Evolutionary conservation across 495 filamentous ascomycete genomes (phyloP), one percentile per base, ranked within the genome.

Genomic region (Aspergillus asperescens): DNA sequence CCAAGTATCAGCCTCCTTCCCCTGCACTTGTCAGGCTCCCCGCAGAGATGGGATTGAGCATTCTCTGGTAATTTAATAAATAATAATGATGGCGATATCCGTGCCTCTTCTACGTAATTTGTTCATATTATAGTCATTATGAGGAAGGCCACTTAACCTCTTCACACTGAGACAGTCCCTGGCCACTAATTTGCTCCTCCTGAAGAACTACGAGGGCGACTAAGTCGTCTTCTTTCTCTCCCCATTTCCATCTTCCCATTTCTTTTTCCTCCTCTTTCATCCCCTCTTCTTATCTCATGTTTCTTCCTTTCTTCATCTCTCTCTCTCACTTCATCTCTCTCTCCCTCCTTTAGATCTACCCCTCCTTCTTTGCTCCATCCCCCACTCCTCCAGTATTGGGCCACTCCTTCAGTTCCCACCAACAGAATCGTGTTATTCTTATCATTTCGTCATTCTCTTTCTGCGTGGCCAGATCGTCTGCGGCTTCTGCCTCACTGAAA

Each of bases 381-480:
- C 65, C 62, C 65, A 55, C 60, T 57, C 60, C 52, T 63, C 64
- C 35, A 63, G 39, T 52, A 56, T 35, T 54, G 59, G 75, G 50
- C 73, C 71, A 62, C 66, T 71, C 69, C 71, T 74, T 73, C 62
- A 59, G 15, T 55, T 58, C 57, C 58, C 53, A 62, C 64, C 67
- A 58, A 57, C 61, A 54, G 59, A 59, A 57, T 55, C 57, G 53
- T 62, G 48, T 58, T 60, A 51, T 57, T 60, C 54, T 62, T 57
- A 61, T 55, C 47, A 43, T 50, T 61, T 56, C 66, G 68, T 72
- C 72, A 68, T 69, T 74, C 72, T 72, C 62, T 71, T 57, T 66
- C 62, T 66, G 64, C 57, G 66, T 55, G 62, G 57, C 63, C 59
- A 58, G 60, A 57, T 63, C 62, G 51, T 37, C 53, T 51, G 44